Base-by-base conservation (phyloP, 805 yeast genomes). In the Wickerhamiella kurtzmanii region DNA sequence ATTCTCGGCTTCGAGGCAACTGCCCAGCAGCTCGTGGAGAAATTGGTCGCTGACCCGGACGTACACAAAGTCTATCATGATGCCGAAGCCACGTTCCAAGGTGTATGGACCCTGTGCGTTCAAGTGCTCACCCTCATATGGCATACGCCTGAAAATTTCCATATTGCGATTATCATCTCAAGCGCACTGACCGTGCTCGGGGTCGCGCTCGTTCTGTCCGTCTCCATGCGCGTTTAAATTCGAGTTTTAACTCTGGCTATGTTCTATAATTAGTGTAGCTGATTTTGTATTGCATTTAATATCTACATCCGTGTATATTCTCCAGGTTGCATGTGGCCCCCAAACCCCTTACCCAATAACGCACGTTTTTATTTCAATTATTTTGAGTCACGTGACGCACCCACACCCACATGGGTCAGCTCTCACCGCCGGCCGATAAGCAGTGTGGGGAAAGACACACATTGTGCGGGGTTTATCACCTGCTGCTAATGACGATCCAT, bases 21-120 rank as follows among this genome's bases (percentile, higher is more conserved):
- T 2, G 45, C 50, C 17, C 50, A 46, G 2, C 45, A 42, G 32
- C 51, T 53, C 18, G 50, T 54, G 4, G 41, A 45, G 3, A 45
- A 46, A 9, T 48, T 51, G 22, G 28, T 54, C n/a, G 53, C 49
- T 3, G 55, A 53, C 36, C 53, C 47, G 4, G 56, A 48, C n/a
- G 40, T 51, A n/a, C 48, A 39, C 36, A 48, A 45, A 35, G 45
- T 53, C 18, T 54, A 44, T 25, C 40, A 41, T 15, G 50, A 49
- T 37, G 47, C 49, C 21, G 53, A 51, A 6, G 41, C 22, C 11
- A 41, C 50, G 46, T 45, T 53, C 11, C 47, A 48, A 2, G 46
- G 40, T 13, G 37, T 44, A 22, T 43, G 51, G 25, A 54, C 48
- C 35, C 41, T 54, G 5, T 17, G 32, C 6, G 39, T 51, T 3